A percentile compares a stretch with the other conserved stretches of the same genome.
phyloP scores from a whole-genome alignment of 352 stramenopile genomes.

The Plasmopara muralis region DNA sequence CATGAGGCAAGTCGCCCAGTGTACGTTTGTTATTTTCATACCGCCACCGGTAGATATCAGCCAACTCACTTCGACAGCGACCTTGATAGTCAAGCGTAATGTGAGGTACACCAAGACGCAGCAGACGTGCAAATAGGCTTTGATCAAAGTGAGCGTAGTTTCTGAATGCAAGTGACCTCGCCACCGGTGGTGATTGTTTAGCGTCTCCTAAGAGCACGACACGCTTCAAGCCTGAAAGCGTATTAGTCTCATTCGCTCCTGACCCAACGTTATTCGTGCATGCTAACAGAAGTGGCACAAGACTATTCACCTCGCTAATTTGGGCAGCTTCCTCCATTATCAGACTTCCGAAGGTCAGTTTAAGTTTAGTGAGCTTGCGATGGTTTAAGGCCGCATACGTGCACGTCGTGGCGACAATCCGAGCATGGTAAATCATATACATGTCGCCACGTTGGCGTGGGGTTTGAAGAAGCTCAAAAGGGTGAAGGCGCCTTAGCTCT shows the following conservation, averaged over 20 bases:
- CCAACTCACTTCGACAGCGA: conserved; percentile 77
- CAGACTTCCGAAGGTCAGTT: conserved; percentile 77
- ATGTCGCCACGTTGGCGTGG: conserved; percentile 88
- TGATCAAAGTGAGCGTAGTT: conserved; percentile 90
- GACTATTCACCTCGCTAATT: conserved; percentile 91
- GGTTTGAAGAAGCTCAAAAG: conserved; percentile 94
- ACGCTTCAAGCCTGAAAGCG: conserved; percentile 73
- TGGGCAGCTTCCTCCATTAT: conserved; percentile 95
- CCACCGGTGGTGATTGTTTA: conserved; percentile 88
- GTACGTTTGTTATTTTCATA: conserved; percentile 32
- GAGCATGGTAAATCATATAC: conserved; percentile 93
- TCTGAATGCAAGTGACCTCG: conserved; percentile 85
- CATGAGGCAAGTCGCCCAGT: conserved; percentile 24
- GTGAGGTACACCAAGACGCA: conserved; percentile 89
- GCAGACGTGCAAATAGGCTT: conserved; percentile 92
- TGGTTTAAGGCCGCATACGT: conserved; percentile 91
- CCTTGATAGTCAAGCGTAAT: conserved; percentile 91
- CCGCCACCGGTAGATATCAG: conserved; percentile 84
- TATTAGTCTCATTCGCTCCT: conserved; percentile 2
- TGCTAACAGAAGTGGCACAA: conserved; percentile 90
- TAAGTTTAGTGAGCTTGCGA: conserved; percentile 79
- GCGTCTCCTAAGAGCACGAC: conserved; percentile 94
- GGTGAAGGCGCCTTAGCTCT: conserved; percentile 88
- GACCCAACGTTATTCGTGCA: conserved; percentile 15
- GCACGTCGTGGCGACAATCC: conserved; percentile 94